A percentile compares a stretch with the other conserved stretches of the same genome.
Evolutionary conservation across 2,329 filamentous ascomycete genomes (phyloP).

Genomic region (Neopestalotiopsis clavispora): DNA sequence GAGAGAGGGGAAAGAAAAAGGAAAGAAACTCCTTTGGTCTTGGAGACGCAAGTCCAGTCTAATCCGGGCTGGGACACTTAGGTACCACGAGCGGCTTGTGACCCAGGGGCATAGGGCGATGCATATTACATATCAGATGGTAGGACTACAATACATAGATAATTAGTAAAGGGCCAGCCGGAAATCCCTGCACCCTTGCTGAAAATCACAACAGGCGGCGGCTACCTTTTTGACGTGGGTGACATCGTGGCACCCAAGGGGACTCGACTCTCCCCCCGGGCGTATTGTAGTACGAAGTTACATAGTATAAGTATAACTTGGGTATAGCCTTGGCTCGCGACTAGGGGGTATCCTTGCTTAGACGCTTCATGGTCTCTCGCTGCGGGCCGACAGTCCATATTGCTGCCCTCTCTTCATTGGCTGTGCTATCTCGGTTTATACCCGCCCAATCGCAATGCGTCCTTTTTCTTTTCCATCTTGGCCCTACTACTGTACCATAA

Average conservation of each 20-base stretch:
- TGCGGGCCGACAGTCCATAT: constrained; percentile 43
- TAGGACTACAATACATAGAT: background rate
- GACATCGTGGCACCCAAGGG: constrained; percentile 19
- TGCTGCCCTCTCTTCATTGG: constrained; percentile 25
- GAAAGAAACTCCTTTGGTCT: constrained; percentile 21
- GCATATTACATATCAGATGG: background rate
- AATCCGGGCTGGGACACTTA: background rate
- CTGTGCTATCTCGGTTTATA: constrained; percentile 19
- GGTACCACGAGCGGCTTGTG: background rate
- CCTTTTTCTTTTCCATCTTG: background rate
- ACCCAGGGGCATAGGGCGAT: background rate
- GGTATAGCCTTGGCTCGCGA: constrained; percentile 29
- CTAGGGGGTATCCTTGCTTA: constrained; percentile 13
- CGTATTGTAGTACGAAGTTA: background rate
- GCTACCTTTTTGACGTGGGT: constrained; percentile 21
- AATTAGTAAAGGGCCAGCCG: background rate
- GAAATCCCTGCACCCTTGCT: background rate
- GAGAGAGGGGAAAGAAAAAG: background rate
- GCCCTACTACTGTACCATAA: background rate
- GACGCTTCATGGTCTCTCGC: constrained; percentile 22
- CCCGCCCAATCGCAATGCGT: constrained; percentile 30
- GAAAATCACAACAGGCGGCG: background rate
- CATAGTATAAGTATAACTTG: constrained; percentile 28
- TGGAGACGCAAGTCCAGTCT: background rate
- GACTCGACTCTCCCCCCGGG: too few species aligned